These are phyloP conservation scores for Tremella yokohamensis DNA, from an alignment of 768 basidiomycete species.

Conservation along the genomic window DNA sequence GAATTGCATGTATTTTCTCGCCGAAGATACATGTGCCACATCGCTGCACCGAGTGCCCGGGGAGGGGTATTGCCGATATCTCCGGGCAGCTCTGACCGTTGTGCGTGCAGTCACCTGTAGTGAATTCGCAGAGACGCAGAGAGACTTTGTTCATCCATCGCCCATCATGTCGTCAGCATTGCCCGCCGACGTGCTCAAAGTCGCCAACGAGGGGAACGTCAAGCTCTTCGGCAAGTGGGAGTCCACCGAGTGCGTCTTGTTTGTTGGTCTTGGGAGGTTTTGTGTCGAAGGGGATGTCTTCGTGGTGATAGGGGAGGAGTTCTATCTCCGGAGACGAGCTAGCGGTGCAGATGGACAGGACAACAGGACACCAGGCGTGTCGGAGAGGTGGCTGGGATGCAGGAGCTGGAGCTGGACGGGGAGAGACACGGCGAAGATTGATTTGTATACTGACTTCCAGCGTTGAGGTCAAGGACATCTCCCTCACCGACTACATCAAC, in stretches of 20 bases:
- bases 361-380: not conserved
- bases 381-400: not conserved
- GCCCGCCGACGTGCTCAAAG: slow-evolving; percentile 51
- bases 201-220: slow-evolving; percentile 57
- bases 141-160: not conserved
- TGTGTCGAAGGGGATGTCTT: not conserved
- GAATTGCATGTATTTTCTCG: no score
- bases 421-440: no score
- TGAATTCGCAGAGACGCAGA: no score
- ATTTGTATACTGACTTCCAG: slow-evolving; percentile 52
- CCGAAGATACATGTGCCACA: no score
- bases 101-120: no score
- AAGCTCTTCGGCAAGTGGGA: slow-evolving; percentile 99
- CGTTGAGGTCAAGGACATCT: slow-evolving; percentile 99
- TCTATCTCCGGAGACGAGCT: no score
- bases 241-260: slow-evolving; percentile 77
- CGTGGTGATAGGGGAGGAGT: not conserved
- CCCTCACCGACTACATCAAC: slow-evolving; percentile 98
- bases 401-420: no score
- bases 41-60: no score
- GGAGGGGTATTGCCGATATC: no score
- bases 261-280: not conserved
- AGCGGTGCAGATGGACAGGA: no score
- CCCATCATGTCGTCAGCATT: slow-evolving; percentile 36
- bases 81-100: no score